Conservation (phyloP, 768 basidiomycete genomes). For the Gyrodon lividus region DNA sequence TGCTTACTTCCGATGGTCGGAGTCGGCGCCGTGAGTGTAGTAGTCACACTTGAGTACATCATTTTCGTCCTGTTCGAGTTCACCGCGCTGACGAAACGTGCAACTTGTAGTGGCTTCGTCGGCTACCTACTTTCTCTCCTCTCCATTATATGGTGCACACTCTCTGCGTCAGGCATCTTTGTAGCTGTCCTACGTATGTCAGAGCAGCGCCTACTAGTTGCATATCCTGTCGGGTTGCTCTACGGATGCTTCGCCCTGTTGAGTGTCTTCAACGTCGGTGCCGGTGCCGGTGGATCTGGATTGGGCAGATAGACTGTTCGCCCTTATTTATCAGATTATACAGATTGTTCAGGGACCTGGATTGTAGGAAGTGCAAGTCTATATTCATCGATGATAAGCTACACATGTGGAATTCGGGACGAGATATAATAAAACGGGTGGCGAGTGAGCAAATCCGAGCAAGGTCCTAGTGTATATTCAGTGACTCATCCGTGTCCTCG, state of each 20-base stretch:
- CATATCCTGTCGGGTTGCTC: slow-evolving; percentile 91
- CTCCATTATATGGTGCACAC: slow-evolving; percentile 95
- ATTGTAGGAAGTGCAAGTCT: neutral
- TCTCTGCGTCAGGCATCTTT: slow-evolving; percentile 93
- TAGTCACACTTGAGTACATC: slow-evolving; percentile 84
- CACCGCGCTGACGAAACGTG: slow-evolving; percentile 1
- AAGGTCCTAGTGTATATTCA: no score
- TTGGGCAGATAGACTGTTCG: slow-evolving; percentile 29
- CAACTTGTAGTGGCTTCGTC: slow-evolving; percentile 59
- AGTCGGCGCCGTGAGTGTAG: slow-evolving; percentile 84
- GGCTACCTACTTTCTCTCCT: slow-evolving; percentile 82
- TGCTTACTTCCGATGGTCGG: slow-evolving; percentile 97
- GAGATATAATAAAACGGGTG: neutral
- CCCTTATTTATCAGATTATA: slow-evolving; percentile 11
- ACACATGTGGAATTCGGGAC: neutral
- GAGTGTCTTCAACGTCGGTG: slow-evolving; percentile 78
- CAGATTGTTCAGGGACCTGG: neutral
- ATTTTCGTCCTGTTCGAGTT: slow-evolving; percentile 1
- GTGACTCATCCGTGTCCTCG: slow-evolving; percentile 13
- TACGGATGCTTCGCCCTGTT: slow-evolving; percentile 94
- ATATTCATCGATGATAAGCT: neutral
- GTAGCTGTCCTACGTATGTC: slow-evolving; percentile 95
- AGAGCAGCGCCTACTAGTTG: slow-evolving; percentile 90
- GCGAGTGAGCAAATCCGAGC: neutral
- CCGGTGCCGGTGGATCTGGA: slow-evolving; percentile 27